Evolutionary conservation across 1,284 basidiomycete genomes (phyloP).

Genomic region (Schizophyllum commune): DNA sequence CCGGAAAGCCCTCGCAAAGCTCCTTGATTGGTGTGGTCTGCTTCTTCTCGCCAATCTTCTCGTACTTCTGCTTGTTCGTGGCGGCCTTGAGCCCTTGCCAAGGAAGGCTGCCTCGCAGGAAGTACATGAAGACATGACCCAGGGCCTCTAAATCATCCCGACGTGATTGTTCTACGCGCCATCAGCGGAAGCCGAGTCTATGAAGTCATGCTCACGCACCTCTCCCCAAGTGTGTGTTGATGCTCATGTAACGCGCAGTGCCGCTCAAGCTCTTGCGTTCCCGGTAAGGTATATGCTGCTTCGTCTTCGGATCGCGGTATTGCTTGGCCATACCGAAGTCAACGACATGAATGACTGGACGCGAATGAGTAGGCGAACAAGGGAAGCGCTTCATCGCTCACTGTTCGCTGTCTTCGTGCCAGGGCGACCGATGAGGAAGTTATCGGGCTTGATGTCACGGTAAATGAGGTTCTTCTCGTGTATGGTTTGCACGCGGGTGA

Average conservation of each 20-base stretch:
- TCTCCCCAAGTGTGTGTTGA: conserved; percentile 93
- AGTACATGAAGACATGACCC: conserved; percentile 98
- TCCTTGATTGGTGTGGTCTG: conserved; percentile 94
- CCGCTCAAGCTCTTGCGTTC: conserved; percentile 89
- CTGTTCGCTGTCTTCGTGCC: conserved; percentile 82
- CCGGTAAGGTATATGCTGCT: conserved; percentile 94
- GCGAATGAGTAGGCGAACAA: not conserved
- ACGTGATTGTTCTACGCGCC: conserved; percentile 78
- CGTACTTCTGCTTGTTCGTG: conserved; percentile 98
- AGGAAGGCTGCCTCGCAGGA: conserved; percentile 85
- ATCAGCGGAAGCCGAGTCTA: conserved; percentile 1
- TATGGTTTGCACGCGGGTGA: conserved; percentile 88
- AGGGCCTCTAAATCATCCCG: conserved; percentile 93
- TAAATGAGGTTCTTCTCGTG: conserved; percentile 98
- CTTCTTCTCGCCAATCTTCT: conserved; percentile 99
- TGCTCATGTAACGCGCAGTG: conserved; percentile 95
- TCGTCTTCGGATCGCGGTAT: conserved; percentile 94
- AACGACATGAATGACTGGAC: conserved; percentile 51
- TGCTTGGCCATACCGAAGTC: conserved; percentile 99
- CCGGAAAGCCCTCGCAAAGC: conserved; percentile 89
- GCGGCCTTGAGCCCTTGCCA: conserved; percentile 97
- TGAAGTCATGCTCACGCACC: conserved; percentile 38
- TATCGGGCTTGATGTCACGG: conserved; percentile 96
- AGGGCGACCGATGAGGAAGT: conserved; percentile 90
- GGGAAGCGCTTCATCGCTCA: conserved; percentile 21